Conservation (phyloP, 1,284 basidiomycete genomes). For the Tylopilus sp. region DNA sequence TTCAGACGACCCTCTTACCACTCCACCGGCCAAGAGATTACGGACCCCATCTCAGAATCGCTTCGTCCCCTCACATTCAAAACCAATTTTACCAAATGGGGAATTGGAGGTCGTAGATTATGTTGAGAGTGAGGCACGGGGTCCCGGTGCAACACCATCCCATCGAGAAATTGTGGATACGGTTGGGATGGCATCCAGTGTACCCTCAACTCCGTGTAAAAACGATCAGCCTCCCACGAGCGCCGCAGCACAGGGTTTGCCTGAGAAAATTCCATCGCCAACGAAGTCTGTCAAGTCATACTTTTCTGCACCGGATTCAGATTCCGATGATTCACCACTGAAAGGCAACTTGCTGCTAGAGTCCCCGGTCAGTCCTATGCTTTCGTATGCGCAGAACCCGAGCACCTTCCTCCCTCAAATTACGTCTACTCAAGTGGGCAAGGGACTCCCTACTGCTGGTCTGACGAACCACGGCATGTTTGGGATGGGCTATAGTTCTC, state of each 20-base stretch:
- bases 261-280: conserved; percentile 29
- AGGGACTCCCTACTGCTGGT: conserved; percentile 11
- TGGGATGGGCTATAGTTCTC: conserved; percentile 43
- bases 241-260: background rate
- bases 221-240: background rate
- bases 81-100: conserved; percentile 6
- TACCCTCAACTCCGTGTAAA: conserved; percentile 7
- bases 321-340: conserved; percentile 31
- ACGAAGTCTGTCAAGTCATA: conserved; percentile 37
- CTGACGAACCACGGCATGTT: conserved; percentile 28
- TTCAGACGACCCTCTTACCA: conserved; percentile 3
- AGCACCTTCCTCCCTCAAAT: conserved; percentile 38
- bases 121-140: conserved; percentile 1
- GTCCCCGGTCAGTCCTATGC: conserved; percentile 39
- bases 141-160: background rate
- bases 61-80: background rate
- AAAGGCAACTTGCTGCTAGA: conserved; percentile 29
- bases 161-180: background rate
- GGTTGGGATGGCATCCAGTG: background rate
- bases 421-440: conserved; percentile 38
- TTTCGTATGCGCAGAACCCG: conserved; percentile 37
- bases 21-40: conserved; percentile 20
- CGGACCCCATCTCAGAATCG: conserved; percentile 9
- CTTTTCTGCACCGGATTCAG: conserved; percentile 43
- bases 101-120: background rate